phyloP scores from a whole-genome alignment of 1,284 basidiomycete genomes.

The Exsudoporus floridanus region DNA sequence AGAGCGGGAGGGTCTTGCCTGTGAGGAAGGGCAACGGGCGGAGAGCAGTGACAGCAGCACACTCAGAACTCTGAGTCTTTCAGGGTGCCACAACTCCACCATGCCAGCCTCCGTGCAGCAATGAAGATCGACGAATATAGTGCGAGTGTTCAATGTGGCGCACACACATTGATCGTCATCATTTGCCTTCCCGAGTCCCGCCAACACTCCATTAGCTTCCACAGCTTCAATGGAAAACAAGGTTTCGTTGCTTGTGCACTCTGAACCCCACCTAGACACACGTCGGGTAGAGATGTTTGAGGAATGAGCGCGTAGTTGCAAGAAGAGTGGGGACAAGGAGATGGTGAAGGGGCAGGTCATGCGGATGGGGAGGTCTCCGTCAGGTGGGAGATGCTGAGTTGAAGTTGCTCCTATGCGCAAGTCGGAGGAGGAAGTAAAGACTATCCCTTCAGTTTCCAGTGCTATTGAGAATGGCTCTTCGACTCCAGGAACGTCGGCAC shows the following conservation, averaged over 20 bases:
- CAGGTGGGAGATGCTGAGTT: conserved; percentile 12
- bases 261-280: conserved; percentile 33
- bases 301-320: conserved; percentile 42
- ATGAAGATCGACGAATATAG: conserved; percentile 52
- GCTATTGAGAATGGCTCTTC: conserved; percentile 51
- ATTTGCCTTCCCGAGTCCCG: conserved; percentile 48
- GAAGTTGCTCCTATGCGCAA: conserved; percentile 29
- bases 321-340: conserved; percentile 45
- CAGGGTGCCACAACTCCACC: conserved; percentile 72
- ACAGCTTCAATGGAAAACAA: conserved; percentile 58
- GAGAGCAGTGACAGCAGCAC: conserved; percentile 35
- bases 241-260: conserved; percentile 45
- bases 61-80: conserved; percentile 56
- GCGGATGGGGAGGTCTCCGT: conserved; percentile 37
- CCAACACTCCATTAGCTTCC: conserved; percentile 45
- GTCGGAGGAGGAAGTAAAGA: conserved; percentile 38
- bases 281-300: conserved; percentile 21
- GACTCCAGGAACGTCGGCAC: conserved; percentile 36
- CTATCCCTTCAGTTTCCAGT: conserved; percentile 49
- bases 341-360: conserved; percentile 40
- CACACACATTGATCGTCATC: conserved; percentile 43
- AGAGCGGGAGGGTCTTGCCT: conserved; percentile 29
- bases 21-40: conserved; percentile 26
- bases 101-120: conserved; percentile 61
- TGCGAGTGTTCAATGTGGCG: conserved; percentile 47